phyloP scores from a whole-genome alignment of 108 stramenopile species.

The Fragilariopsis cylindrus region DNA sequence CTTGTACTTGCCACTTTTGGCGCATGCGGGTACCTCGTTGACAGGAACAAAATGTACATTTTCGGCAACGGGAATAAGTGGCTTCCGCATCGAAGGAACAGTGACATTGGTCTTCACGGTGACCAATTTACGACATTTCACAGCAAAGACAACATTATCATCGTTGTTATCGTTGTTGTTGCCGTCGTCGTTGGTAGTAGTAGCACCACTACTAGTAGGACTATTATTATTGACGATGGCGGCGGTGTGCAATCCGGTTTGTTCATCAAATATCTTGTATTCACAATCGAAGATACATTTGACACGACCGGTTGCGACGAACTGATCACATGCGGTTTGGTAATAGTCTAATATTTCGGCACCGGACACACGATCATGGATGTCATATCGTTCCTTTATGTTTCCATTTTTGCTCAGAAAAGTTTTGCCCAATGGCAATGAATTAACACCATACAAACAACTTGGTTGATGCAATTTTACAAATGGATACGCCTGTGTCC shows the following conservation, averaged over 20 bases:
- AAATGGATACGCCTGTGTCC: slow-evolving; percentile 34
- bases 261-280: slow-evolving; percentile 9
- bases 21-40: background rate
- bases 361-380: slow-evolving; percentile 20
- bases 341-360: slow-evolving; percentile 32
- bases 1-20: background rate
- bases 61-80: slow-evolving; percentile 4
- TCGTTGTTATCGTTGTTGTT: background rate
- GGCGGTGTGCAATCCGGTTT: no score
- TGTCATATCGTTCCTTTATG: slow-evolving; percentile 10
- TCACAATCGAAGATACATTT: slow-evolving; percentile 7
- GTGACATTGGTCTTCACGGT: background rate
- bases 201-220: no score
- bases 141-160: background rate
- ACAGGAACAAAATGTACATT: background rate
- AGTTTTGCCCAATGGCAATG: slow-evolving; percentile 21
- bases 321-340: background rate
- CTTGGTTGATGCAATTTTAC: slow-evolving; percentile 38
- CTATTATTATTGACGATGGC: no score
- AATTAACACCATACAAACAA: slow-evolving; percentile 28
- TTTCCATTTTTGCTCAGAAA: slow-evolving; percentile 15
- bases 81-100: slow-evolving; percentile 8
- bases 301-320: slow-evolving; percentile 20
- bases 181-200: no score
- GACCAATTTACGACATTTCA: slow-evolving; percentile 3